Conservation (phyloP, 768 basidiomycete genomes). For the Tephrocybe rancida region DNA sequence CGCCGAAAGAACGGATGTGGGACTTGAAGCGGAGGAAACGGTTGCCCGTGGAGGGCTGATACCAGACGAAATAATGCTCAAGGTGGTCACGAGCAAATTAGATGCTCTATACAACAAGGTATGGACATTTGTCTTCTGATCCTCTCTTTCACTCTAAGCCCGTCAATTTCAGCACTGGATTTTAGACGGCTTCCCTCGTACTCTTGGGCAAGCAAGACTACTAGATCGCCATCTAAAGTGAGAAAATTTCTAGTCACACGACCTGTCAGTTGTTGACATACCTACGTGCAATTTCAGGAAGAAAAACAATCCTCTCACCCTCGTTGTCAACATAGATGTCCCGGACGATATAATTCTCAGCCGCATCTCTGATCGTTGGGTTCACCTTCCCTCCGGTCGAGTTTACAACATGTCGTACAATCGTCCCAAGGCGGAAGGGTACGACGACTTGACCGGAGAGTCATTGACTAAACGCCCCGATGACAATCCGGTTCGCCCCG, state of each 20-base stretch:
- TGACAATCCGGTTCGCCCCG: conserved; percentile 76
- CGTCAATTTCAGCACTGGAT: conserved; percentile 74
- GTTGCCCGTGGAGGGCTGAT: conserved; percentile 80
- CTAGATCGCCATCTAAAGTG: conserved; percentile 78
- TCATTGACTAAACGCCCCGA: conserved; percentile 86
- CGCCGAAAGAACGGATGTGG: conserved; percentile 70
- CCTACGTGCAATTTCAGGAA: conserved; percentile 39
- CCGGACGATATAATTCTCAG: conserved; percentile 82
- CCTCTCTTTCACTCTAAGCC: not conserved
- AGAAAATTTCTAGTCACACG: conserved; percentile 21
- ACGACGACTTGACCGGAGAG: conserved; percentile 88
- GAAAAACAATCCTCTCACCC: conserved; percentile 66
- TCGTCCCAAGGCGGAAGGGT: conserved; percentile 74
- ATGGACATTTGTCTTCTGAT: conserved; percentile 9
- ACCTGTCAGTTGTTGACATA: conserved; percentile 1
- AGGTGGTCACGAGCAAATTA: conserved; percentile 74
- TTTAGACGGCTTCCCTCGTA: conserved; percentile 91
- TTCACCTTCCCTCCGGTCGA: conserved; percentile 85
- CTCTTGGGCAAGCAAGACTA: conserved; percentile 78
- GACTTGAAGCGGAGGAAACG: conserved; percentile 72
- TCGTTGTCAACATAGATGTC: conserved; percentile 89
- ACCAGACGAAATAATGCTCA: conserved; percentile 79
- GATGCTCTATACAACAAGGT: conserved; percentile 69
- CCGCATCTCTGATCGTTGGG: conserved; percentile 89
- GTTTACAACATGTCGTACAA: conserved; percentile 93